A percentile compares a stretch with the other conserved stretches of the same genome.
Evolutionary conservation across 2,329 filamentous ascomycete genomes (phyloP).

Genomic region (Acrodontium crateriforme): DNA sequence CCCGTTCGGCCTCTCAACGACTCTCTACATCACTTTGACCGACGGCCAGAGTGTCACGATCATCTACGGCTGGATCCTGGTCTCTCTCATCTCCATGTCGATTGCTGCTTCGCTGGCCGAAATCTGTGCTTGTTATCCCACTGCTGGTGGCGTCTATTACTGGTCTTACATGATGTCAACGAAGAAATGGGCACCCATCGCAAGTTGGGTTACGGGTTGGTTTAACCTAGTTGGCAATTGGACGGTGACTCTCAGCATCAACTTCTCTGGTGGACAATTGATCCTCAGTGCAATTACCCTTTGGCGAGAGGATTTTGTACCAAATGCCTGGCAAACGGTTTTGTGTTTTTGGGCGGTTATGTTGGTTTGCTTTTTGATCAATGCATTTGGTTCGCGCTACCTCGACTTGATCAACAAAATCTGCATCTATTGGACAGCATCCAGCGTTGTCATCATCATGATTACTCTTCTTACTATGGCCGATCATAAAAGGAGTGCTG

Average conservation of each 20-base stretch:
- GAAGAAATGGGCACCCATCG: slow-evolving; percentile 50
- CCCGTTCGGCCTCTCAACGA: slow-evolving; percentile 54
- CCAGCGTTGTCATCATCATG: slow-evolving; percentile 54
- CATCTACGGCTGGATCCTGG: slow-evolving; percentile 55
- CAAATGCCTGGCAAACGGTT: slow-evolving; percentile 56
- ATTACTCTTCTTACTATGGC: slow-evolving; percentile 50
- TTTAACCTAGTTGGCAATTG: slow-evolving; percentile 60
- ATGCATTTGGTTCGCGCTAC: slow-evolving; percentile 48
- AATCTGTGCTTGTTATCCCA: slow-evolving; percentile 56
- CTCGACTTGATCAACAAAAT: slow-evolving; percentile 58
- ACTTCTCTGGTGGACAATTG: slow-evolving; percentile 58
- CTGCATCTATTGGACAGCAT: slow-evolving; percentile 59
- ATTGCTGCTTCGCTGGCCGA: slow-evolving; percentile 56
- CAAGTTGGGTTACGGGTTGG: slow-evolving; percentile 58
- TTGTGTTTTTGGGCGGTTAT: slow-evolving; percentile 61
- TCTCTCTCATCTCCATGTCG: slow-evolving; percentile 47
- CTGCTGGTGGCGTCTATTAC: slow-evolving; percentile 58
- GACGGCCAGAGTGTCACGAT: slow-evolving; percentile 57
- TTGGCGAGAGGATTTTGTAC: slow-evolving; percentile 54
- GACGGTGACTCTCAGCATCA: slow-evolving; percentile 51
- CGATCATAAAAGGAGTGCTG: slow-evolving; percentile 40
- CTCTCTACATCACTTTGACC: slow-evolving; percentile 52
- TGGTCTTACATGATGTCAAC: slow-evolving; percentile 54
- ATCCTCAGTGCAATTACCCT: slow-evolving; percentile 55
- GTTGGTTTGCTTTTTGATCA: slow-evolving; percentile 48